Evolutionary conservation across 2,329 filamentous ascomycete genomes (phyloP).

Genomic region (Mycosphaerella arachidis): DNA sequence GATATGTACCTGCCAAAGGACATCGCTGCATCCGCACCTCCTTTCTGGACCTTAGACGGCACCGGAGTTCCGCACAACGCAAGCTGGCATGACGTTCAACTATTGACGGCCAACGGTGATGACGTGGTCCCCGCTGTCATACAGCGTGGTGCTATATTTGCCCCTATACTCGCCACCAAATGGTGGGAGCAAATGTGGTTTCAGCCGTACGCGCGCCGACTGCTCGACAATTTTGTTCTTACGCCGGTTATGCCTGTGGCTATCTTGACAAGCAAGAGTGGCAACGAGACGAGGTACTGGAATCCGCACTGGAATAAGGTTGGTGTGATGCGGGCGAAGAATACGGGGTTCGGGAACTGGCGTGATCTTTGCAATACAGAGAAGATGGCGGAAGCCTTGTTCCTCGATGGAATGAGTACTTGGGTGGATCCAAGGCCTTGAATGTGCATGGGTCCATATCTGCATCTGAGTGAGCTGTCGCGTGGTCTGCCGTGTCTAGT

Average conservation of each 20-base stretch:
- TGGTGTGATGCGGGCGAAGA: constrained; percentile 4
- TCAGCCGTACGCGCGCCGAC: constrained; percentile 11
- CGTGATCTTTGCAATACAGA: constrained; percentile 1
- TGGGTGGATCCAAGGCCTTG: constrained; percentile 13
- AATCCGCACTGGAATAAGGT: constrained; percentile 5
- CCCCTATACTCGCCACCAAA: not conserved
- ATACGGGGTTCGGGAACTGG: constrained; percentile 4
- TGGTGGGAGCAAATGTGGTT: constrained; percentile 15
- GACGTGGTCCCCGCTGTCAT: constrained; percentile 11
- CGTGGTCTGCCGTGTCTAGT: too few species aligned
- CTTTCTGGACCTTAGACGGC: constrained; percentile 12
- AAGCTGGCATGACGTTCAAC: constrained; percentile 10
- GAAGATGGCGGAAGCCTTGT: constrained; percentile 3
- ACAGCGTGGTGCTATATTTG: constrained; percentile 1
- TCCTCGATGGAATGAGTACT: constrained; percentile 7
- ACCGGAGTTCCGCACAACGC: not conserved
- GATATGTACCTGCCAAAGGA: constrained; percentile 7
- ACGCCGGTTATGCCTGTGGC: constrained; percentile 4
- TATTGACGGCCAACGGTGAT: constrained; percentile 4
- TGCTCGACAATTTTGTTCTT: constrained; percentile 9
- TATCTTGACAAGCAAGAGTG: not conserved
- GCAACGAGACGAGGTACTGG: constrained; percentile 7
- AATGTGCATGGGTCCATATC: not conserved
- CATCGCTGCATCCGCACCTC: constrained; percentile 9
- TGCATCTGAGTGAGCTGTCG: too few species aligned